These are phyloP conservation scores for Camelina sativa DNA, from an alignment of 345 rosid genomes.

Conservation along the genomic window DNA sequence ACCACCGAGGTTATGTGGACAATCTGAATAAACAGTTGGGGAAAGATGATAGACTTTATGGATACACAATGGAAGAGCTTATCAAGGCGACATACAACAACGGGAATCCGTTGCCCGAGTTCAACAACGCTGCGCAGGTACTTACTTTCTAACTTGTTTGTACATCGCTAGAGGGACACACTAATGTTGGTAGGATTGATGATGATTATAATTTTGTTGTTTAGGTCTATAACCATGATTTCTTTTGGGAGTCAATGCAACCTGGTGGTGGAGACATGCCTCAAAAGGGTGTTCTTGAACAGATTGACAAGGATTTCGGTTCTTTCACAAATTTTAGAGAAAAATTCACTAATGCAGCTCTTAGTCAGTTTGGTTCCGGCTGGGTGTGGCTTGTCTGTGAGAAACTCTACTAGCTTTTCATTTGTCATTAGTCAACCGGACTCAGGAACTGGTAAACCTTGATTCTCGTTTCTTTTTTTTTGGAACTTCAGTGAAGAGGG, in stretches of 20 bases:
- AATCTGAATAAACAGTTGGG: constrained; percentile 69
- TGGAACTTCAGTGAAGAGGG: constrained; percentile 70
- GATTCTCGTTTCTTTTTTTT: not conserved
- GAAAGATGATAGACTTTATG: constrained; percentile 66
- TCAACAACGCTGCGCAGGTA: constrained; percentile 91
- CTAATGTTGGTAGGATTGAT: constrained; percentile 18
- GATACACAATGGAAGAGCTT: constrained; percentile 87
- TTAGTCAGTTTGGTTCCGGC: constrained; percentile 80
- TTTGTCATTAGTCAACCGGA: not conserved
- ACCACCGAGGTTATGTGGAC: constrained; percentile 70
- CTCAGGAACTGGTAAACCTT: constrained; percentile 3
- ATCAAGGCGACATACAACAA: constrained; percentile 78
- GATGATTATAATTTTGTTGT: not conserved
- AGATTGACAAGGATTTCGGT: constrained; percentile 93
- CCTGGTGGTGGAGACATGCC: constrained; percentile 90
- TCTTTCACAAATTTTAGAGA: constrained; percentile 84
- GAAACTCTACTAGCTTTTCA: constrained; percentile 34
- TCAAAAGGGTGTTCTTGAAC: constrained; percentile 75
- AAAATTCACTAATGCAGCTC: constrained; percentile 67
- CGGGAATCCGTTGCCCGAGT: constrained; percentile 82
- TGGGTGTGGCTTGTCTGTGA: constrained; percentile 98
- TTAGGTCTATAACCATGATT: constrained; percentile 94
- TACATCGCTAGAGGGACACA: not conserved
- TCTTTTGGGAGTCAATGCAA: constrained; percentile 99
- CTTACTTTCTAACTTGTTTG: constrained; percentile 2